Base-by-base conservation (phyloP, 164 flowering plant genomes). In the Annona squamosa region DNA sequence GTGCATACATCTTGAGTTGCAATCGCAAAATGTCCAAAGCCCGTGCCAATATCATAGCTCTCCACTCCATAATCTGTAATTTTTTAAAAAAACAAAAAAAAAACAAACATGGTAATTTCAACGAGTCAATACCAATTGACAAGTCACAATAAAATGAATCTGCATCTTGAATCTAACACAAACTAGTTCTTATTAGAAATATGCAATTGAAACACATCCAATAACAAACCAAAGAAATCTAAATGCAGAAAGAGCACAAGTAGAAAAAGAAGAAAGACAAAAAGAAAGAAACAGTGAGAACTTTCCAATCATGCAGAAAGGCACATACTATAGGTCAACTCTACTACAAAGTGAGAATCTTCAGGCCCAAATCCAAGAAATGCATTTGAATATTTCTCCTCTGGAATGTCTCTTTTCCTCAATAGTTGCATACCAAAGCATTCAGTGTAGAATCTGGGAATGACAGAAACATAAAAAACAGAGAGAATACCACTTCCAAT, bases 21-120 rank as follows among this genome's bases (percentile, higher is more conserved):
- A 84, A 94, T 94, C 41, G 89, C 99, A 80, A 94, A 94, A 86
- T 94, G 98, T 67, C 99, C 99, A 83, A 94, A 94, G 47, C 99
- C 99, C 65, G 87, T 84, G 68, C 99, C 98, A 75, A 92, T 92
- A 71, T 94, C 98, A 81, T 92, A 94, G 57, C 86, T 87, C 57
- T 86, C 89, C 77, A 90, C 96, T 70, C 98, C 99, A 83, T 94
- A 89, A 77, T 94, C 99, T 94, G 89, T 62, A 52, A 52, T 52
- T 52, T 5, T 52, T 12, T 52, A 17, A 62, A 62, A 17, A 3
- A 18, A 3, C 0, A 3, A 17, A 62, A 62, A 17, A 3, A 18
- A 3, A 3, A 3, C 65, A 17, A 62, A 62, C 16, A 18, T 52
- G 16, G 18, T 62, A 17, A 18, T 16, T 62, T 62, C 65, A 62